Evolutionary conservation across 169 alveolate species (phyloP).

Genomic region (Plasmodium cynomolgi): DNA sequence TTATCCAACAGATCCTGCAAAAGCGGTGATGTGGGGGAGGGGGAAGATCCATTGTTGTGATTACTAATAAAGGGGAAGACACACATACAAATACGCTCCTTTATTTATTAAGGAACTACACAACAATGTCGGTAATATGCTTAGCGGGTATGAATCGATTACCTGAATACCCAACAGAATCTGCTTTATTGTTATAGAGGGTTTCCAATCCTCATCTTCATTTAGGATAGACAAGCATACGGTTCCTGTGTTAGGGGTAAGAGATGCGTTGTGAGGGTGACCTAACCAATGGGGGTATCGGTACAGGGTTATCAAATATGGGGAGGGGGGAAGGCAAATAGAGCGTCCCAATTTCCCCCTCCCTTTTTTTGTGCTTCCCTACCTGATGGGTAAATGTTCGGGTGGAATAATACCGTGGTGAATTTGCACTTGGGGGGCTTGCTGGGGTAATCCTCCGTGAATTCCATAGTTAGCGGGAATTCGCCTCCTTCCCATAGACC

Average conservation of each 20-base stretch:
- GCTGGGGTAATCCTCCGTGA: conserved; percentile 98
- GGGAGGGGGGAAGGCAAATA: neutral
- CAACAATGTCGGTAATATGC: neutral
- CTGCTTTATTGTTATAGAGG: conserved; percentile 98
- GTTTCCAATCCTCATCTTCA: conserved; percentile 99
- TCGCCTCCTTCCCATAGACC: conserved; percentile 98
- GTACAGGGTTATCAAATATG: neutral
- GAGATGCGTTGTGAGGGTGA: neutral
- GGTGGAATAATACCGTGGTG: conserved; percentile 97
- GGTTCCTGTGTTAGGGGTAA: conserved; percentile 78
- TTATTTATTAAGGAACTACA: neutral
- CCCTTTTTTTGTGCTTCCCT: neutral
- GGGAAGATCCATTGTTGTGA: neutral
- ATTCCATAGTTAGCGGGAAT: conserved; percentile 96
- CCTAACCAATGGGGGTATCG: neutral
- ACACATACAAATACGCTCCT: neutral
- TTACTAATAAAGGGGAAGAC: neutral
- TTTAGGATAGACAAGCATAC: conserved; percentile 98
- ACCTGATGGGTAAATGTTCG: conserved; percentile 98
- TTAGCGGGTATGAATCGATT: neutral
- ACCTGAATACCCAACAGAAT: conserved; percentile 97
- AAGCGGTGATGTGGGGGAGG: neutral
- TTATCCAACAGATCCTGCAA: conserved; percentile 95
- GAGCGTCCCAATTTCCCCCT: neutral
- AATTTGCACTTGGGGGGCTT: conserved; percentile 99